Percentiles rank a stretch among this genome's conserved stretches.
Conservation (phyloP, 2,329 filamentous ascomycete species). For the Ophiostoma montium region DNA sequence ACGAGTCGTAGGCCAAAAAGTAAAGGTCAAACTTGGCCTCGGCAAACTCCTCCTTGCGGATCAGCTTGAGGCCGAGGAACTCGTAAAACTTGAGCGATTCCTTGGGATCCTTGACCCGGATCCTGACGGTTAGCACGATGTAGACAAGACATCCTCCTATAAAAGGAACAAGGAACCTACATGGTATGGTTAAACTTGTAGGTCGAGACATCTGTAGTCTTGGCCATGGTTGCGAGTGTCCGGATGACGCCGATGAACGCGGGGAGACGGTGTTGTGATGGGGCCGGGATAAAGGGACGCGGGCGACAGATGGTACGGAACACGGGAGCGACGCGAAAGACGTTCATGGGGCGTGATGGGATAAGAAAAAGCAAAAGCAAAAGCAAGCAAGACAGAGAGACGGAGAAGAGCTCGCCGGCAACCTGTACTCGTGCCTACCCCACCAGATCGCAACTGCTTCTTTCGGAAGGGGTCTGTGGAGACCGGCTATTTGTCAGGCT, state of each 20-base stretch:
- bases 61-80: slow-evolving; percentile 71
- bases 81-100: slow-evolving; percentile 88
- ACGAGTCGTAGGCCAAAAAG: slow-evolving; percentile 79
- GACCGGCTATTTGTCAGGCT: too few species aligned
- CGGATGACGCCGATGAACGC: not conserved
- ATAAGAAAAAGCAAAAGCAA: not conserved
- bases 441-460: too few species aligned
- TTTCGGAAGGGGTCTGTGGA: too few species aligned
- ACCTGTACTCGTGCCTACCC: too few species aligned
- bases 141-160: not conserved
- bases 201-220: slow-evolving; percentile 55
- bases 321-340: not conserved
- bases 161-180: slow-evolving; percentile 28
- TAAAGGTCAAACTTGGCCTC: slow-evolving; percentile 91
- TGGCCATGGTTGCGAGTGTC: slow-evolving; percentile 37
- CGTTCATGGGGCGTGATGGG: not conserved
- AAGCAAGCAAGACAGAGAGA: not conserved
- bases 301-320: not conserved
- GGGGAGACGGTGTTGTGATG: not conserved
- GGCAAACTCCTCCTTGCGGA: slow-evolving; percentile 69
- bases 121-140: slow-evolving; percentile 12
- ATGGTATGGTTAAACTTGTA: slow-evolving; percentile 90
- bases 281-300: slow-evolving; percentile 8
- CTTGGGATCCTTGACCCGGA: slow-evolving; percentile 90
- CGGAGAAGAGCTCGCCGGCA: not conserved